A percentile compares a stretch with the other conserved stretches of the same genome.
phyloP scores from a whole-genome alignment of 768 basidiomycete species.

The Tylopilus plumbeoviolaceoides region DNA sequence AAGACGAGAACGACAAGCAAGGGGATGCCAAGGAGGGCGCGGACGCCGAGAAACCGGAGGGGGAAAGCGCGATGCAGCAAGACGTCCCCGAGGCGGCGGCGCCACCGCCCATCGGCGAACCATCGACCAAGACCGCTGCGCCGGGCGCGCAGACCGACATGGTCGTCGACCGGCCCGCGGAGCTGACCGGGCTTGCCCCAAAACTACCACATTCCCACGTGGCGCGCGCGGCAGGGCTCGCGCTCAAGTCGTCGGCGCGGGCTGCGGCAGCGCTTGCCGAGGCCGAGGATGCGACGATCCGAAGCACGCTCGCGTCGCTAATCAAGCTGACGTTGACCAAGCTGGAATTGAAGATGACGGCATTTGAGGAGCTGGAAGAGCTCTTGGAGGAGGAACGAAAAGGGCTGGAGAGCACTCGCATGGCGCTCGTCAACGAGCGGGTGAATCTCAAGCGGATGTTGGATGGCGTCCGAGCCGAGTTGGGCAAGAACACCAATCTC shows the following conservation, averaged over 20 bases:
- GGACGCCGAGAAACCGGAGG: conserved; percentile 37
- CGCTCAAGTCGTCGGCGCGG: conserved; percentile 84
- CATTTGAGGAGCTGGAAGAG: conserved; percentile 93
- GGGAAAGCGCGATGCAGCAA: conserved; percentile 37
- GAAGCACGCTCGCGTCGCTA: conserved; percentile 71
- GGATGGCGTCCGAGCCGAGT: conserved; percentile 61
- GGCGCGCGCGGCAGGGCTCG: conserved; percentile 78
- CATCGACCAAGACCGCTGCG: conserved; percentile 12
- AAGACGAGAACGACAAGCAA: conserved; percentile 24
- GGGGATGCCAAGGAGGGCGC: conserved; percentile 31
- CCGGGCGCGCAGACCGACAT: conserved; percentile 36
- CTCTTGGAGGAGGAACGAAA: conserved; percentile 88
- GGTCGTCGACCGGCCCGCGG: conserved; percentile 41
- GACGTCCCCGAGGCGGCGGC: conserved; percentile 20
- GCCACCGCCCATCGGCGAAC: conserved; percentile 9
- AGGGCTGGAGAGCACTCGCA: conserved; percentile 75
- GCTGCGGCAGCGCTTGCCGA: conserved; percentile 78
- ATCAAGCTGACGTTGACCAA: conserved; percentile 84
- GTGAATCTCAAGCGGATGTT: conserved; percentile 66
- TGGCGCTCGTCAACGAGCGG: conserved; percentile 78
- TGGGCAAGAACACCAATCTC: conserved; percentile 50
- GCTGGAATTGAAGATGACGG: conserved; percentile 90
- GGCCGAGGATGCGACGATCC: conserved; percentile 80
- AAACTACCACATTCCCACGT: conserved; percentile 69
- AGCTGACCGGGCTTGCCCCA: conserved; percentile 25